Percentiles rank a stretch among this genome's conserved stretches.
phyloP scores from a whole-genome alignment of 1,139 yeast genomes.

The Suzukiozyma palmioleophila region DNA sequence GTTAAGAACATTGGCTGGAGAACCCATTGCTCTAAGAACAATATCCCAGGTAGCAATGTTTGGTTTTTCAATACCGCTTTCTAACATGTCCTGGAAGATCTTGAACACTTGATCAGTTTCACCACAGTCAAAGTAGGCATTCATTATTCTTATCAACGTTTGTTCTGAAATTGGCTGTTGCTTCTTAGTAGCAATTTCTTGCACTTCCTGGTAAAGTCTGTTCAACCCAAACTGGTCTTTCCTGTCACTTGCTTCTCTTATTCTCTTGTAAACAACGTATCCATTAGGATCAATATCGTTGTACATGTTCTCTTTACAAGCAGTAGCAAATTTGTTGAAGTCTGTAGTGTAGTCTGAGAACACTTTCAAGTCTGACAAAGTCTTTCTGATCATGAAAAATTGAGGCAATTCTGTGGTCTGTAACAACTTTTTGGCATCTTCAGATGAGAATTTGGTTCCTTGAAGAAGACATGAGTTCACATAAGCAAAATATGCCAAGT shows the following conservation, averaged over 20 bases:
- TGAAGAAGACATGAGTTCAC: constrained; percentile 27
- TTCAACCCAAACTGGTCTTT: constrained; percentile 19
- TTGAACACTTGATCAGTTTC: constrained; percentile 28
- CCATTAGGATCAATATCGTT: constrained; percentile 35
- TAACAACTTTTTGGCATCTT: constrained; percentile 27
- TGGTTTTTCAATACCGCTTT: constrained; percentile 24
- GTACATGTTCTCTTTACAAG: constrained; percentile 2
- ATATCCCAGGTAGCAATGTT: constrained; percentile 32
- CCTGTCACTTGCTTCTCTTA: constrained; percentile 18
- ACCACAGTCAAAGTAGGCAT: constrained; percentile 27
- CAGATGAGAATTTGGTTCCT: constrained; percentile 18
- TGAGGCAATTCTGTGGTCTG: constrained; percentile 25
- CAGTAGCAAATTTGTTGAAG: constrained; percentile 3
- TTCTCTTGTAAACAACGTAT: constrained; percentile 16
- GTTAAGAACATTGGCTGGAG: constrained; percentile 16
- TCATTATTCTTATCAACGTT: constrained; percentile 33
- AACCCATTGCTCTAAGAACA: constrained; percentile 34
- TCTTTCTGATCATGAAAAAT: constrained; percentile 15
- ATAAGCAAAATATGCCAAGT: constrained; percentile 33
- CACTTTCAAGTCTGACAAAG: constrained; percentile 11
- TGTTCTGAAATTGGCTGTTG: constrained; percentile 23
- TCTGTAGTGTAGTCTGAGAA: constrained; percentile 5
- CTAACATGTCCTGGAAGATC: constrained; percentile 30
- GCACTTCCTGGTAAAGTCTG: constrained; percentile 21
- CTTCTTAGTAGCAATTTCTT: constrained; percentile 20